Evolutionary conservation across 192 early-diverging fungal species (phyloP), one percentile per base, ranked within the genome.

Genomic region (Backusella australiensis): DNA sequence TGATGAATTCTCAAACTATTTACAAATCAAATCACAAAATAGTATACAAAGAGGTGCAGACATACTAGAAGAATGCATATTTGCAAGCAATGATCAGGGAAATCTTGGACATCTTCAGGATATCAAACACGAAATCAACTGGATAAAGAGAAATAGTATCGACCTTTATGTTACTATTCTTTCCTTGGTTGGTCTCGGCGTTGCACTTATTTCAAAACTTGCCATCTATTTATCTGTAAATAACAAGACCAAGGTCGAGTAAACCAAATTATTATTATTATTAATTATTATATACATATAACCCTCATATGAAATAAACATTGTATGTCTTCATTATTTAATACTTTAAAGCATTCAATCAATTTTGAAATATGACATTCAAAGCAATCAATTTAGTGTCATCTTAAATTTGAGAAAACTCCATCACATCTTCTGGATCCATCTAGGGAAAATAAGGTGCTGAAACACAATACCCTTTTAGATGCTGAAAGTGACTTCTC

Each of bases 31-130:
- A 38, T n/a, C 78, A 6, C n/a, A 46, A 15, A 49, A 71, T 6
- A 70, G 52, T 38, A 38, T 68, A 19, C 38, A 35, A 36, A 56
- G 78, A 35, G 68, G 69, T 41, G 78, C 63, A 0, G 74, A 75
- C 59, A 19, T 72, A 19, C 26, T 80, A 34, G 79, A 80, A 36
- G 79, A 80, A 70, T 71, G 59, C 4, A 4, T 70, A 3, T 80
- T 80, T 59, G 42, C 75, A 38, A 69, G 68, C 21, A 36, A 69
- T 21, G 36, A 38, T 12, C 68, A 69, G 38, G 68, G 68, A 3
- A 5, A 38, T 21, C 35, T 69, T 9, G 34, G 36, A 23, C 36
- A 69, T 23, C 68, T 35, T 21, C 38, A 69, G 4, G 68, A 69
- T 69, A 35, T 69, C 8, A 38, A 38, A 11, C 12, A 69, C 21